phyloP scores from a whole-genome alignment of 495 filamentous ascomycete genomes.

The Aspergillus bertholletiae region DNA sequence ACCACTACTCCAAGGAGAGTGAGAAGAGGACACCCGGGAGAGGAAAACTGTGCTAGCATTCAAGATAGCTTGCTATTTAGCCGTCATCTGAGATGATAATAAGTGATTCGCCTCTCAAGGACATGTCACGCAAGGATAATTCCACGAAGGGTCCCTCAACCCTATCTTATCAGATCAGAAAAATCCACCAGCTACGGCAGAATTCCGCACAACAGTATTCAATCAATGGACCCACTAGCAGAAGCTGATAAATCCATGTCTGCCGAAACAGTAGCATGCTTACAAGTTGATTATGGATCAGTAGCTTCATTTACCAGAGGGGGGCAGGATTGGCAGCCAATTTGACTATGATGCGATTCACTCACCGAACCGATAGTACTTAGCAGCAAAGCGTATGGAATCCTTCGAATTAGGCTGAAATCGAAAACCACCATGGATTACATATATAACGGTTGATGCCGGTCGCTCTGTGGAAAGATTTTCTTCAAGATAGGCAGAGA shows the following conservation, averaged over 20 bases:
- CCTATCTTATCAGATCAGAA: neutral
- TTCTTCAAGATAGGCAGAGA: neutral
- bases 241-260: neutral
- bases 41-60: too few species aligned
- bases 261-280: neutral
- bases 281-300: neutral
- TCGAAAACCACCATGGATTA: neutral
- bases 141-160: neutral
- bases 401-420: neutral
- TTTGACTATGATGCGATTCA: neutral
- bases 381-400: neutral
- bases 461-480: neutral
- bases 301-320: neutral
- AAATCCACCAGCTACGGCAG: neutral
- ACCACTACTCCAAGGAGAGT: too few species aligned
- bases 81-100: too few species aligned
- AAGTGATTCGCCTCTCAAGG: too few species aligned
- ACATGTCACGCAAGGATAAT: too few species aligned
- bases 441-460: neutral
- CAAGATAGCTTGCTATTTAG: too few species aligned
- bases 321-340: neutral
- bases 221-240: neutral
- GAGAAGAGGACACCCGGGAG: too few species aligned
- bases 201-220: neutral
- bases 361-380: neutral